Base-by-base conservation (phyloP, 306 rosid species). In the Trifolium dubium region DNA sequence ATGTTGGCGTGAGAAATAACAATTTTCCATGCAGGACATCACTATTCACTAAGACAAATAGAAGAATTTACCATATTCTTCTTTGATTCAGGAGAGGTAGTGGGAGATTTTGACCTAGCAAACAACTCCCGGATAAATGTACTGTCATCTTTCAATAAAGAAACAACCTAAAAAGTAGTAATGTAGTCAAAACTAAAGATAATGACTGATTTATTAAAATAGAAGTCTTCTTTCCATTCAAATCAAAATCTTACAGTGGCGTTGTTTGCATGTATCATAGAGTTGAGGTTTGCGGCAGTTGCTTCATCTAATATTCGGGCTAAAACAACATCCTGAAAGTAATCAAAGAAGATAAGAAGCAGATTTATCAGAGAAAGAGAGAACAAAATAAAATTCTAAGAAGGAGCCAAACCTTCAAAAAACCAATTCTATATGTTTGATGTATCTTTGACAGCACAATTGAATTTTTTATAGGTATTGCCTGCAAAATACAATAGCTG, bases 401-500 rank as follows among this genome's bases (percentile, higher is more conserved):
- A 39, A 62, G 49, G 43, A 74, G 76, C 51, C 83, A 32, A 78
- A 90, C 98, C 98, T 92, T 92, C 73, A 92, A 72, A 86, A 89
- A 90, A 64, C 98, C 97, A 89, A 92, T 78, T 85, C 92, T 86
- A 82, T 90, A 92, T 5, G 98, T 89, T 87, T 92, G 98, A 80
- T 92, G 98, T 86, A 92, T 92, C 89, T 86, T 92, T 10, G 98
- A 92, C 71, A 92, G 79, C 56, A 89, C 96, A 66, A 51, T 35
- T 29, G 75, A 77, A 82, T 90, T 88, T 77, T 90, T 92, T 70
- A 92, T 92, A 11, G 97, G 98, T 80, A 92, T 89, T 71, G 92
- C 98, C 98, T 92, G 69, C 71, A 78, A 76, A 75, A 82, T 59
- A 72, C 77, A 67, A 56, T 11, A 81, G 62, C 49, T 39, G 47